phyloP scores from a whole-genome alignment of 225 moss, liverwort and hornwort genomes.

The Climacium dendroides region DNA sequence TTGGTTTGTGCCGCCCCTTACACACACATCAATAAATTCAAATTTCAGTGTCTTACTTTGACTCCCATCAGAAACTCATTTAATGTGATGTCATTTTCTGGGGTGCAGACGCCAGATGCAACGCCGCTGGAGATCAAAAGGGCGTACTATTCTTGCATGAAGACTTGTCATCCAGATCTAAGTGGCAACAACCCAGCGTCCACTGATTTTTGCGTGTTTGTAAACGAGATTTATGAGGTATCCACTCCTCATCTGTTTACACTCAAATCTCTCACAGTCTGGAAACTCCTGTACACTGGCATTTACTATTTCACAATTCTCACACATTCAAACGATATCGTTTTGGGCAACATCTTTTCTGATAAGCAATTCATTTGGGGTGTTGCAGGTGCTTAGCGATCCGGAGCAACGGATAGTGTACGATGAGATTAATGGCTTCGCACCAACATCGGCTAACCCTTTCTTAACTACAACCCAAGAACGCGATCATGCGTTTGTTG shows the following conservation, averaged over 20 bases:
- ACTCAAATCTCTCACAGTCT: not conserved
- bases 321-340: not conserved
- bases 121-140: constrained; percentile 76
- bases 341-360: not conserved
- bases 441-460: constrained; percentile 73
- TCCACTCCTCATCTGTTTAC: not conserved
- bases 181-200: constrained; percentile 46
- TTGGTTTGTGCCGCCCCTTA: constrained; percentile 23
- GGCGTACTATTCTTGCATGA: constrained; percentile 95
- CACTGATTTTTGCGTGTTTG: constrained; percentile 78
- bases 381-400: constrained; percentile 73
- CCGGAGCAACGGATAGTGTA: constrained; percentile 88
- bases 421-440: constrained; percentile 92
- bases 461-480: constrained; percentile 38
- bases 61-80: not conserved
- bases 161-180: constrained; percentile 83
- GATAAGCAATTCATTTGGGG: not conserved
- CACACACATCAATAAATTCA: not conserved
- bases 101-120: constrained; percentile 66
- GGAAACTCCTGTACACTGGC: not conserved
- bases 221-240: constrained; percentile 95
- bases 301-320: not conserved
- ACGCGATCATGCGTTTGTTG: constrained; percentile 73
- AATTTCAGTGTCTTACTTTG: not conserved
- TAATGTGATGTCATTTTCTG: not conserved